These are phyloP conservation scores for Neofusicoccum laricinum DNA, from an alignment of 2,329 filamentous ascomycete species.

Conservation along the genomic window DNA sequence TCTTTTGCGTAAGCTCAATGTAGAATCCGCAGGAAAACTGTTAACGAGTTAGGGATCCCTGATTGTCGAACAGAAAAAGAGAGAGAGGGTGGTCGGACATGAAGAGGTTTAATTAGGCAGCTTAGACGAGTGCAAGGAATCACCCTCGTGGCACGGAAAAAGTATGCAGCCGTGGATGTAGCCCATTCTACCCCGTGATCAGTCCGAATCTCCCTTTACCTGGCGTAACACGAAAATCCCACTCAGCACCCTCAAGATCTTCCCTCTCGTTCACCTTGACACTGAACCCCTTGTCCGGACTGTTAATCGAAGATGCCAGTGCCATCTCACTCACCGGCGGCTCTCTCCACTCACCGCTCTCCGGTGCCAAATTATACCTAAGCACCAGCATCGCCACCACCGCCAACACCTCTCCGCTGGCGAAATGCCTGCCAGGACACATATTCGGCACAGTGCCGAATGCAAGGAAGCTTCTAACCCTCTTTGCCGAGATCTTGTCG, in stretches of 20 bases:
- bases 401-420: slow-evolving; percentile 33
- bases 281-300: background rate
- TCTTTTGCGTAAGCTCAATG: no score
- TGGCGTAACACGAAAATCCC: background rate
- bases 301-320: background rate
- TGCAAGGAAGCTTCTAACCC: slow-evolving; percentile 29
- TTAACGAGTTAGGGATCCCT: no score
- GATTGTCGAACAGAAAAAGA: no score
- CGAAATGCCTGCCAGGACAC: slow-evolving; percentile 40
- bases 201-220: background rate
- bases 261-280: background rate
- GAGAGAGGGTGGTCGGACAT: no score
- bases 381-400: slow-evolving; percentile 32
- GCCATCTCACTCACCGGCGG: slow-evolving; percentile 16
- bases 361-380: slow-evolving; percentile 31
- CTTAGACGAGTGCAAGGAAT: no score
- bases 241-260: background rate
- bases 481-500: slow-evolving; percentile 1
- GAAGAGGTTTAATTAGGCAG: no score
- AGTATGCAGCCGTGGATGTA: no score
- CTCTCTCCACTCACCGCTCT: slow-evolving; percentile 22
- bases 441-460: slow-evolving; percentile 36
- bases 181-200: no score
- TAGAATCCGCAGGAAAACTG: no score
- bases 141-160: no score